Conservation (phyloP, 208 protist species). For the Trypanosoma congolense region DNA sequence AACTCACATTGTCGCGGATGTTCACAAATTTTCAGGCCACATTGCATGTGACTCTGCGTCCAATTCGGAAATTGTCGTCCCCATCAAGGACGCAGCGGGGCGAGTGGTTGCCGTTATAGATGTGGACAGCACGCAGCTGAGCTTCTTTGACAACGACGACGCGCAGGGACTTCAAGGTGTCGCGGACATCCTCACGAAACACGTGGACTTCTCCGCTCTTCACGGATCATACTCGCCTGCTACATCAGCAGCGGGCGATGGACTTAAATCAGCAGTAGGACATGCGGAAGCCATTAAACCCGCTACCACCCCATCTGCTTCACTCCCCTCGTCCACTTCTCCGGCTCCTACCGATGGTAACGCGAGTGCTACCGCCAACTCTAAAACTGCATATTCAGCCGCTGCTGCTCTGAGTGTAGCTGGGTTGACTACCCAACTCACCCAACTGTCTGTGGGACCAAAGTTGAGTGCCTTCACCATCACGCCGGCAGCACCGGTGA, state of each 20-base stretch:
- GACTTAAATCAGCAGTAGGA: too few relatives aligned
- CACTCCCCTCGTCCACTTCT: constrained; percentile 26
- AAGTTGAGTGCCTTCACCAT: not conserved
- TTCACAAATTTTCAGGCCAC: constrained; percentile 91
- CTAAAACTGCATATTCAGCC: not conserved
- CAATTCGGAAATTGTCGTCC: constrained; percentile 90
- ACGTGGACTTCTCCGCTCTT: constrained; percentile 64
- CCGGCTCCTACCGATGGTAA: constrained; percentile 11
- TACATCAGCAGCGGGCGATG: too few relatives aligned
- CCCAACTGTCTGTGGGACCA: not conserved
- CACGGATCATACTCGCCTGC: constrained; percentile 43
- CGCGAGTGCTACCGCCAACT: not conserved
- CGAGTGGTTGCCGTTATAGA: constrained; percentile 77
- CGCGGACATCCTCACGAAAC: constrained; percentile 41
- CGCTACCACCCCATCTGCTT: too few relatives aligned
- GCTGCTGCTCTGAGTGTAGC: not conserved
- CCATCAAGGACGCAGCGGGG: constrained; percentile 53
- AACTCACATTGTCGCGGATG: constrained; percentile 69
- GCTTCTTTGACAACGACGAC: constrained; percentile 72
- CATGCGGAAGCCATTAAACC: too few relatives aligned
- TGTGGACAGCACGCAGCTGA: constrained; percentile 61
- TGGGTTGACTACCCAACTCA: not conserved
- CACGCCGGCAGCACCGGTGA: not conserved
- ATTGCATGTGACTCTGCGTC: constrained; percentile 91
- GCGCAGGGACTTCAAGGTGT: constrained; percentile 46